phyloP scores from a whole-genome alignment of 2,329 filamentous ascomycete species.

The Aureobasidium namibiae region DNA sequence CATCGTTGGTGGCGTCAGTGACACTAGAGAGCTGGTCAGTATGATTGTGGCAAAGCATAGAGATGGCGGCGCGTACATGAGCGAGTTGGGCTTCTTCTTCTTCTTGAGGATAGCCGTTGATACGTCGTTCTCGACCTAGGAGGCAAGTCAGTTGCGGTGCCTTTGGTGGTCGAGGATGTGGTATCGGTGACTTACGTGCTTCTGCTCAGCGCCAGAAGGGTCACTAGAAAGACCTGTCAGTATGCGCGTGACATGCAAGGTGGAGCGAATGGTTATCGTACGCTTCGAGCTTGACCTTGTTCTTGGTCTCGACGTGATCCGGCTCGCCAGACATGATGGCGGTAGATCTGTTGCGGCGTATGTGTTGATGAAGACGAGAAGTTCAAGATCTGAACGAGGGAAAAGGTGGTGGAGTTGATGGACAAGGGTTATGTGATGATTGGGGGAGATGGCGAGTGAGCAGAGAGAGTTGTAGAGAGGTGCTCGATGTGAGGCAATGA shows the following conservation, averaged over 20 bases:
- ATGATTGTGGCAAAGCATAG: background rate
- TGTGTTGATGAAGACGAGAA: background rate
- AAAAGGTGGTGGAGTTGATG: background rate
- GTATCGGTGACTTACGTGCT: slow-evolving; percentile 54
- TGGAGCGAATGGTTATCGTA: slow-evolving; percentile 21
- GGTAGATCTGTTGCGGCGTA: background rate
- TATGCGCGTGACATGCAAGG: slow-evolving; percentile 27
- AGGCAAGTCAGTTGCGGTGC: slow-evolving; percentile 20
- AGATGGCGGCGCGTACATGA: slow-evolving; percentile 63
- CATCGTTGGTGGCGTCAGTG: slow-evolving; percentile 97
- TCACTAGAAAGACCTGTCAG: slow-evolving; percentile 56
- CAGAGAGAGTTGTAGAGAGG: background rate
- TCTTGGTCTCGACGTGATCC: slow-evolving; percentile 34
- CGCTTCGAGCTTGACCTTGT: slow-evolving; percentile 42
- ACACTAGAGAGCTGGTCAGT: slow-evolving; percentile 54
- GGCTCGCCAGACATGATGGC: slow-evolving; percentile 42
- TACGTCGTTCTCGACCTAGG: slow-evolving; percentile 69
- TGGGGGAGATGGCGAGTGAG: slow-evolving; percentile 5
- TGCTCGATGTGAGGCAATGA: slow-evolving; percentile 5
- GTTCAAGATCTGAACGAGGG: slow-evolving; percentile 1
- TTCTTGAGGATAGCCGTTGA: slow-evolving; percentile 98
- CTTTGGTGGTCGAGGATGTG: background rate
- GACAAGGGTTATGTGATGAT: slow-evolving; percentile 2
- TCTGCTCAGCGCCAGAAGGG: slow-evolving; percentile 78
- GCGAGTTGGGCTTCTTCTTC: slow-evolving; percentile 99